Conservation (phyloP, 2,329 filamentous ascomycete genomes). For the Leptographium procerum region DNA sequence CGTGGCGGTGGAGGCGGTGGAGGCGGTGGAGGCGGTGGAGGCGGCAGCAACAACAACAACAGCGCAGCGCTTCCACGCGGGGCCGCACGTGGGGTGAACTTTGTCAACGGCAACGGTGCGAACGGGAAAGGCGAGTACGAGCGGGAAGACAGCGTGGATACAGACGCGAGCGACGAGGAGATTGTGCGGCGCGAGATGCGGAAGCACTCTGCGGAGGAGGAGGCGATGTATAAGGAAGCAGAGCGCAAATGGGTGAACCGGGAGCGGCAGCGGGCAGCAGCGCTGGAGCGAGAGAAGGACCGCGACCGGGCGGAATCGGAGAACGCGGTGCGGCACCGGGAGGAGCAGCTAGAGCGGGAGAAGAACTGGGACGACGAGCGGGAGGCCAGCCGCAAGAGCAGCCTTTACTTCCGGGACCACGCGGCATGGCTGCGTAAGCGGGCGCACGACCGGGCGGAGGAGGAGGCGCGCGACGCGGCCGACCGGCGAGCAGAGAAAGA, state of each 20-base stretch:
- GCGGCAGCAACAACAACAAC: slow-evolving; percentile 34
- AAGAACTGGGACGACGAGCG: slow-evolving; percentile 80
- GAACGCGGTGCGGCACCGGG: slow-evolving; percentile 52
- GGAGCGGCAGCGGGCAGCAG: slow-evolving; percentile 72
- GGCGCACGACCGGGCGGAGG: slow-evolving; percentile 58
- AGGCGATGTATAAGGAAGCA: slow-evolving; percentile 73
- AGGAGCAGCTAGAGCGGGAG: slow-evolving; percentile 52
- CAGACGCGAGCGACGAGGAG: slow-evolving; percentile 78
- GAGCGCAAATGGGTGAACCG: slow-evolving; percentile 86
- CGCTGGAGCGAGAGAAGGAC: slow-evolving; percentile 72
- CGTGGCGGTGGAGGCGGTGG: too few relatives aligned
- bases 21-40: too few relatives aligned
- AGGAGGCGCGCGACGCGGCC: slow-evolving; percentile 66
- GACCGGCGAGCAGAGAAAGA: slow-evolving; percentile 71
- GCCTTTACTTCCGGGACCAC: slow-evolving; percentile 81
- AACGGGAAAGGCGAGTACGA: slow-evolving; percentile 25
- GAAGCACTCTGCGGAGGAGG: slow-evolving; percentile 63
- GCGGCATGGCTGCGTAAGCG: slow-evolving; percentile 78
- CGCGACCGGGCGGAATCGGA: slow-evolving; percentile 67
- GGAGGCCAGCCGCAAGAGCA: slow-evolving; percentile 60
- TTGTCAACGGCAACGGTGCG: slow-evolving; percentile 60
- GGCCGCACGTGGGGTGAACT: slow-evolving; percentile 39
- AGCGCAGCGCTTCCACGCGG: neutral
- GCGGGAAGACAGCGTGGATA: slow-evolving; percentile 55
- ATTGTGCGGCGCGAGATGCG: slow-evolving; percentile 60